A percentile compares a stretch with the other conserved stretches of the same genome.
phyloP scores from a whole-genome alignment of 2,329 filamentous ascomycete genomes.

The Nemania sp. region DNA sequence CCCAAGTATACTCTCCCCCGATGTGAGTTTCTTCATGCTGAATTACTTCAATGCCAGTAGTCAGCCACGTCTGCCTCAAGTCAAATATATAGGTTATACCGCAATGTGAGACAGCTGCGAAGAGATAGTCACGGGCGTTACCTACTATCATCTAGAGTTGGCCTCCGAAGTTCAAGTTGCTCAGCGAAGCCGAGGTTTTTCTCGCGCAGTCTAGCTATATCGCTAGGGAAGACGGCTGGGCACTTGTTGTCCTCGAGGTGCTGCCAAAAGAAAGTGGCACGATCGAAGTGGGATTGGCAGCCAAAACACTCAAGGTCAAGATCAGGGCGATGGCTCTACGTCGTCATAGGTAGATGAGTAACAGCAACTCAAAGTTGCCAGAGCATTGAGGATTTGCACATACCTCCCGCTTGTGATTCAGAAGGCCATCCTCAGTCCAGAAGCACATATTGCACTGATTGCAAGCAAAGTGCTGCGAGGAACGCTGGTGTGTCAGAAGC shows the following conservation, averaged over 20 bases:
- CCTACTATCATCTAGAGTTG: conserved; percentile 12
- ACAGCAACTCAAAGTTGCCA: conserved; percentile 5
- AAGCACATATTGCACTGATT: conserved; percentile 25
- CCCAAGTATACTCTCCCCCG: conserved; percentile 22
- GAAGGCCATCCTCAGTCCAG: conserved; percentile 14
- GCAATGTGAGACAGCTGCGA: no score
- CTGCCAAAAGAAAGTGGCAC: conserved; percentile 45
- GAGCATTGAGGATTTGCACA: background rate
- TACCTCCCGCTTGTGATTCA: conserved; percentile 29
- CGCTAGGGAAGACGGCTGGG: conserved; percentile 38
- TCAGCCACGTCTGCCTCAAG: background rate
- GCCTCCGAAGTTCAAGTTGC: conserved; percentile 22
- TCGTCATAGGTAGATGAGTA: background rate
- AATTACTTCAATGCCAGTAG: background rate
- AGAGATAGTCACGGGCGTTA: background rate
- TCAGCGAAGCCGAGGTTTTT: conserved; percentile 45
- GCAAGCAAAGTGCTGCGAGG: conserved; percentile 27
- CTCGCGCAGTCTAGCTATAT: conserved; percentile 44
- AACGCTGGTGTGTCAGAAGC: conserved; percentile 26
- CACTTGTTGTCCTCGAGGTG: conserved; percentile 54
- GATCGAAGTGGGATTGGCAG: conserved; percentile 47
- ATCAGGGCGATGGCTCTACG: conserved; percentile 45
- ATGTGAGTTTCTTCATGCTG: conserved; percentile 7
- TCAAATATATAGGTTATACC: background rate
- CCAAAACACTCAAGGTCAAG: conserved; percentile 54